Percentiles rank a stretch among this genome's conserved stretches.
These are phyloP conservation scores for Tylopilus sp. DNA, from an alignment of 768 basidiomycete genomes.

Conservation along the genomic window DNA sequence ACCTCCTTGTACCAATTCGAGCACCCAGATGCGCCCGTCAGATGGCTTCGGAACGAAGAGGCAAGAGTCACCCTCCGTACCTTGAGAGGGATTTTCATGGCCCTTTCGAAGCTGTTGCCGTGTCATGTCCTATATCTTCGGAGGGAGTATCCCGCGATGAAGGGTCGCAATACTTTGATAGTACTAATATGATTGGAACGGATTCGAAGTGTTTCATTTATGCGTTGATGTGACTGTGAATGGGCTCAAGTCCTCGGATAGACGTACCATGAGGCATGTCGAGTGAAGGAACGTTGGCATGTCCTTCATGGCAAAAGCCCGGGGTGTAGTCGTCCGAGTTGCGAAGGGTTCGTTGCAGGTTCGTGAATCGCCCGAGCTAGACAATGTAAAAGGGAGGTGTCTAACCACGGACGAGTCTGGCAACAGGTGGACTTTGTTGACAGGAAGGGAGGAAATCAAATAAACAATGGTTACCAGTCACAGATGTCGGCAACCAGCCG, in stretches of 20 bases:
- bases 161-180: not conserved
- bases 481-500: no score
- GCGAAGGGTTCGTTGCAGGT: not conserved
- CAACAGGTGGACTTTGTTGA: not conserved
- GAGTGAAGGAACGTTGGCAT: not conserved
- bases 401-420: constrained; percentile 5
- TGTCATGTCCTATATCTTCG: constrained; percentile 9
- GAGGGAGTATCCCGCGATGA: not conserved
- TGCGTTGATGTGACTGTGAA: constrained; percentile 1
- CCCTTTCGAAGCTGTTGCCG: not conserved
- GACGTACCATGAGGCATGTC: not conserved
- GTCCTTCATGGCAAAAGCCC: not conserved
- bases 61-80: not conserved
- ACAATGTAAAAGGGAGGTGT: constrained; percentile 6
- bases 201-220: constrained; percentile 21
- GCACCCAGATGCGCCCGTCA: not conserved
- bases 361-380: constrained; percentile 7
- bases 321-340: constrained; percentile 7
- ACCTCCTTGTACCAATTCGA: not conserved
- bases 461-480: not conserved
- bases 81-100: constrained; percentile 3
- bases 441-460: not conserved
- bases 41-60: not conserved
- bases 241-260: constrained; percentile 18
- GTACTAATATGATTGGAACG: not conserved